Base-by-base conservation (phyloP, 1,284 basidiomycete genomes). In the Agaricales sp. region DNA sequence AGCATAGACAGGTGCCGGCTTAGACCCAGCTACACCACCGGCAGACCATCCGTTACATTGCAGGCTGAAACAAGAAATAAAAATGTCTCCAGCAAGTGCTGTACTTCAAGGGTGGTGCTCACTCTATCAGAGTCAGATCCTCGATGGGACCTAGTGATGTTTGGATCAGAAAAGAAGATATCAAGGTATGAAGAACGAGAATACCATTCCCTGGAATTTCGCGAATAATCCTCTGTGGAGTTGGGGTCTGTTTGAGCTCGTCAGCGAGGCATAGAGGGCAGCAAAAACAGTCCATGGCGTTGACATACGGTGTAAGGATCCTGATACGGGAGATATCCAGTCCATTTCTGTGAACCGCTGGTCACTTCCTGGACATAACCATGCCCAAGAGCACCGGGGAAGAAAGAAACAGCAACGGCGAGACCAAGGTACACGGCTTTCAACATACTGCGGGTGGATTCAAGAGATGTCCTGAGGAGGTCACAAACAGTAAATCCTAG, bases 161-260 rank as follows among this genome's bases (percentile, higher is more conserved):
- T 49, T n/a, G n/a, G 4, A 30, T 30, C 26, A 30, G 26, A 14
- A 30, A 30, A 6, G 14, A 14, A 6, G 6, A 14, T 6, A 6
- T n/a, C 35, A 52, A 19, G 4, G 22, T 43, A 41, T 21, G 37
- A 1, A 19, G 4, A 6, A 3, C 11, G n/a, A 18, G 47, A 61
- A 23, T 45, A 70, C 70, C 71, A 50, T 73, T 73, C 46, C 69
- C 67, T 16, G 72, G 70, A 50, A 75, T 69, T 45, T 66, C 61
- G 16, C 74, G 67, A 26, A 75, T 63, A 52, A 76, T 74, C 12
- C 73, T 63, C 45, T 71, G 54, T 12, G 72, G 73, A 8, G 60
- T 50, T 1, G 71, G 66, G 51, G 57, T 66, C 30, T 57, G 54
- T 55, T 67, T 65, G 14, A 52, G 63, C 43, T 67, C 64, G 14